Evolutionary conservation across 306 rosid species (phyloP), one percentile per base, ranked within the genome.

Genomic region (Malus orientalis): DNA sequence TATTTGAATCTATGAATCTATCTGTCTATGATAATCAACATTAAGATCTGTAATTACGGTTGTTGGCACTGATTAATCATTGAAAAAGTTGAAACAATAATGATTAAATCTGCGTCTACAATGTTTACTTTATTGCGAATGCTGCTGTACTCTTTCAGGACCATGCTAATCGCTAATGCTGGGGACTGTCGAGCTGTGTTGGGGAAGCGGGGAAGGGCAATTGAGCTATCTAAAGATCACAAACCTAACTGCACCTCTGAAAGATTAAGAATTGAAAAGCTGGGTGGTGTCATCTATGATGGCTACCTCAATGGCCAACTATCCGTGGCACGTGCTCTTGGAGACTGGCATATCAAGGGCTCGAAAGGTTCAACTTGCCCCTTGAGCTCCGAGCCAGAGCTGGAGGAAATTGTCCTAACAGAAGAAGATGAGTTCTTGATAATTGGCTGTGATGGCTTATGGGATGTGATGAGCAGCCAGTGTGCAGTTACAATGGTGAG

Each of bases 391-490:
- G 93, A 89, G 76, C 93, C 91, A 1, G 93, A 89, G 64, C 11
- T 89, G 30, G 88, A 86, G 59, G 93, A 89, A 57, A 79, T 82
- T 10, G 78, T 76, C 1, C 79, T 89, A 27, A 71, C 84, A 0
- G 90, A 87, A 72, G 93, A 89, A 38, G 93, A 89, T 57, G 93
- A 89, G 78, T 89, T 89, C 75, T 81, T 89, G 82, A 84, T 89
- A 78, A 44, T 89, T 71, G 93, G 93, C 0, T 89, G 93, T 62
- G 93, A 89, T 84, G 93, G 93, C 55, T 72, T 89, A 70, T 89
- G 93, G 93, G 93, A 89, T 82, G 93, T 89, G 27, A 89, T 89
- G 93, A 89, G 93, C 67, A 89, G 93, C 81, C 91, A 89, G 64
- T 89, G 93, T 80, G 93, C 93, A 45, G 90, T 89, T 25, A 89